These are phyloP conservation scores for Blastobotrys buckinghamii DNA, from an alignment of 1,139 yeast species.

Conservation along the genomic window DNA sequence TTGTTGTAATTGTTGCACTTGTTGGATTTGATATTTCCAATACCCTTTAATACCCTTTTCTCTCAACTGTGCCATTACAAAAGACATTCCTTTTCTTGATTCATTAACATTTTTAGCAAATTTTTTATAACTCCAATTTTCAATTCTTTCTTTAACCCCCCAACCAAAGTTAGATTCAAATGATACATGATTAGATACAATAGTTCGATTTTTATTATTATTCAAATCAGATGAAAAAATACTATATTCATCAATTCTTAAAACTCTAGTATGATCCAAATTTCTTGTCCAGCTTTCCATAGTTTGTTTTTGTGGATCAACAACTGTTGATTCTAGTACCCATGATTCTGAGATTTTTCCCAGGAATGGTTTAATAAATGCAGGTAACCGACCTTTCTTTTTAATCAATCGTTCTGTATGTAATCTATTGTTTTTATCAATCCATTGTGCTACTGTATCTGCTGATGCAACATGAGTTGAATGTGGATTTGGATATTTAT, in stretches of 20 bases:
- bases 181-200: conserved; percentile 43
- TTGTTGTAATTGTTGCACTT: conserved; percentile 8
- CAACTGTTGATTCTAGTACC: conserved; percentile 75
- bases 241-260: conserved; percentile 75
- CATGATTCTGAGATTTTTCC: conserved; percentile 71
- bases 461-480: conserved; percentile 83
- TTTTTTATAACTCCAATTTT: conserved; percentile 70
- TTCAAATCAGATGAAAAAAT: conserved; percentile 40
- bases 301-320: conserved; percentile 54
- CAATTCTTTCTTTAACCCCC: conserved; percentile 70
- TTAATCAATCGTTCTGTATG: conserved; percentile 69
- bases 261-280: conserved; percentile 74
- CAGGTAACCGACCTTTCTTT: conserved; percentile 77
- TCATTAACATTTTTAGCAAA: conserved; percentile 63
- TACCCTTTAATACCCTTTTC: conserved; percentile 32
- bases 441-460: conserved; percentile 61
- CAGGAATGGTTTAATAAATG: conserved; percentile 70
- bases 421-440: conserved; percentile 60
- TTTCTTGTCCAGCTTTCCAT: conserved; percentile 76
- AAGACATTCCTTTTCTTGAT: conserved; percentile 67
- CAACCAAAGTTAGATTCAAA: conserved; percentile 64
- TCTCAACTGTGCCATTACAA: conserved; percentile 62
- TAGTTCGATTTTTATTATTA: conserved; percentile 17
- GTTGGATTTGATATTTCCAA: conserved; percentile 7
- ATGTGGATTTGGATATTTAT: conserved; percentile 48